phyloP scores from a whole-genome alignment of 192 early-diverging fungal genomes.

The Backusella tarrabulga region DNA sequence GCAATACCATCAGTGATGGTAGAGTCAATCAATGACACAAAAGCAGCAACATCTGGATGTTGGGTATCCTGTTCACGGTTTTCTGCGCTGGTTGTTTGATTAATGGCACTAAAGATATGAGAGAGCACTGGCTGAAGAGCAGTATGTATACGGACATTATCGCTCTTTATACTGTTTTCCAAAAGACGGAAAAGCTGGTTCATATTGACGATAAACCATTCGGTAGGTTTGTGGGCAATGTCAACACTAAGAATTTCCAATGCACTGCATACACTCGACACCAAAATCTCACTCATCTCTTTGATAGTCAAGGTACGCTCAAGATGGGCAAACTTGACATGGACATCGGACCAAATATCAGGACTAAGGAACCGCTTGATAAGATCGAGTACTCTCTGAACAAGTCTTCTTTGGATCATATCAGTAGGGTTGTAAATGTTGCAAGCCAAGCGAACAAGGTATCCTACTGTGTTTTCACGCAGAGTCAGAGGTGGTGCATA shows the following conservation, averaged over 20 bases:
- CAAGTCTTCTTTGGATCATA: slow-evolving; percentile 32
- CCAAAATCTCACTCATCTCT: slow-evolving; percentile 56
- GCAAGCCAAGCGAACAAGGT: slow-evolving; percentile 65
- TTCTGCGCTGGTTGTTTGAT: slow-evolving; percentile 33
- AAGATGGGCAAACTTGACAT: slow-evolving; percentile 61
- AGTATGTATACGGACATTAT: slow-evolving; percentile 71
- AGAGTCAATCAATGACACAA: slow-evolving; percentile 61
- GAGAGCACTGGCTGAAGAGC: slow-evolving; percentile 70
- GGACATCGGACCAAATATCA: slow-evolving; percentile 73
- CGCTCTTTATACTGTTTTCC: slow-evolving; percentile 70
- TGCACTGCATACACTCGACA: slow-evolving; percentile 60
- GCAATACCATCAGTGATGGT: slow-evolving; percentile 68
- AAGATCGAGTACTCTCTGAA: slow-evolving; percentile 64
- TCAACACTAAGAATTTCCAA: slow-evolving; percentile 69
- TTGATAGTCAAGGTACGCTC: slow-evolving; percentile 59
- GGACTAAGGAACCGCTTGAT: slow-evolving; percentile 59
- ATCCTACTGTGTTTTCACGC: slow-evolving; percentile 58
- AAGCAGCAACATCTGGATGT: slow-evolving; percentile 45
- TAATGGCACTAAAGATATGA: slow-evolving; percentile 66
- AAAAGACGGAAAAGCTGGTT: slow-evolving; percentile 59
- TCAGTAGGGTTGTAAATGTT: slow-evolving; percentile 52
- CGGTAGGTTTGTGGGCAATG: slow-evolving; percentile 53
- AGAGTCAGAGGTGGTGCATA: slow-evolving; percentile 50
- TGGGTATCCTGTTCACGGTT: slow-evolving; percentile 42
- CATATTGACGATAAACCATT: slow-evolving; percentile 70